Evolutionary conservation across 345 rosid species (phyloP).

Genomic region (Punica granatum): DNA sequence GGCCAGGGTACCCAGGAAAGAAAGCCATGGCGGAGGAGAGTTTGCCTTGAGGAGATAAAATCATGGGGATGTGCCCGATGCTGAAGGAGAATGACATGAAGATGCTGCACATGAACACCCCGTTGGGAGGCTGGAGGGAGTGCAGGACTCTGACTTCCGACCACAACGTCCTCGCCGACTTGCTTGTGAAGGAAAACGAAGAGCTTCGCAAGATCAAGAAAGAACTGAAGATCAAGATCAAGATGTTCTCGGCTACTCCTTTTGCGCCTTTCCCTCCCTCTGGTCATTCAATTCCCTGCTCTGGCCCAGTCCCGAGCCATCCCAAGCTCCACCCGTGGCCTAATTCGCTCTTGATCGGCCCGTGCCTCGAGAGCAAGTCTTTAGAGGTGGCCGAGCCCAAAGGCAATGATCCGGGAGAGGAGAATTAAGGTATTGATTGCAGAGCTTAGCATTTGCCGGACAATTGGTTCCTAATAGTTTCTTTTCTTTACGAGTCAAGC

Average conservation of each 20-base stretch:
- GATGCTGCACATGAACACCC: conserved; percentile 6
- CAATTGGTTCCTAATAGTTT: no score
- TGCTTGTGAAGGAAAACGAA: conserved; percentile 3
- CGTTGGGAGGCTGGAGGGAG: neutral
- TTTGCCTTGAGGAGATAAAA: conserved; percentile 3
- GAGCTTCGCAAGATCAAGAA: neutral
- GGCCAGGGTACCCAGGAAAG: no score
- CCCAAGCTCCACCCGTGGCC: neutral
- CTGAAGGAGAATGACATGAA: conserved; percentile 4
- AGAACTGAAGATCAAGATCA: neutral
- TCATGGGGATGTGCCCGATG: neutral
- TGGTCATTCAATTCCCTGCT: no score
- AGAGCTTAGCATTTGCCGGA: no score
- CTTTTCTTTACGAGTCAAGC: no score
- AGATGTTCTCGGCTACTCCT: neutral
- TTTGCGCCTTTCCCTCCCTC: neutral
- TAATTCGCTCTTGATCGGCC: neutral
- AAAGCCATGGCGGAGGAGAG: no score
- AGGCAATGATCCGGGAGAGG: no score
- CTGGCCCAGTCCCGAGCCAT: no score
- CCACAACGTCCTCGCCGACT: conserved; percentile 6
- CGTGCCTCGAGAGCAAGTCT: no score
- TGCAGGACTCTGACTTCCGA: neutral
- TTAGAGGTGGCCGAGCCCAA: no score
- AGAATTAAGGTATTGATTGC: no score